Conservation (phyloP, 441 rosid genomes). For the Adansonia grandidieri region DNA sequence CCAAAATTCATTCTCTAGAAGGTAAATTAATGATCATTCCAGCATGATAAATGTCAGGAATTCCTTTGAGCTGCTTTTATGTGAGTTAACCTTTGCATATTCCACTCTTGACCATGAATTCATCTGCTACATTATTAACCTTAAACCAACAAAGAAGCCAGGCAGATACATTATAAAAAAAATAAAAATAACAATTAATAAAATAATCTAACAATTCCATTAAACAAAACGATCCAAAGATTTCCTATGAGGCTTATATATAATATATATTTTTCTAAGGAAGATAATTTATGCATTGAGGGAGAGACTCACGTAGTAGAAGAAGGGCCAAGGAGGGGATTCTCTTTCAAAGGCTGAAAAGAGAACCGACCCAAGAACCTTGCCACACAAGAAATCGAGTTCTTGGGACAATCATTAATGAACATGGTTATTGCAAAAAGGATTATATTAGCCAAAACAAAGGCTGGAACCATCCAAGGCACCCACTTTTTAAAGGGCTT, state of each 20-base stretch:
- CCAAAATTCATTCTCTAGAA: background rate
- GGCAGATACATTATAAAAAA: background rate
- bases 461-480: slow-evolving; percentile 76
- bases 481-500: slow-evolving; percentile 63
- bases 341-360: slow-evolving; percentile 78
- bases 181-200: no score
- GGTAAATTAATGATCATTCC: background rate
- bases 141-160: background rate
- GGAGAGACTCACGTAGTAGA: slow-evolving; percentile 60
- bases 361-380: slow-evolving; percentile 77
- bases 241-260: background rate
- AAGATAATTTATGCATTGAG: background rate
- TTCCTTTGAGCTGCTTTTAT: background rate
- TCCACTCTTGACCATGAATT: background rate
- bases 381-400: slow-evolving; percentile 50
- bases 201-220: no score
- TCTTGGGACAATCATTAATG: slow-evolving; percentile 74
- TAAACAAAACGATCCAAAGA: background rate
- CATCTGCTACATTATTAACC: background rate
- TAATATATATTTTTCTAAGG: background rate
- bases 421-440: slow-evolving; percentile 65
- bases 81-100: background rate
- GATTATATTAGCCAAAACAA: slow-evolving; percentile 60
- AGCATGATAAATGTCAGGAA: background rate
- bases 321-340: slow-evolving; percentile 95